Evolutionary conservation across 768 basidiomycete genomes (phyloP).

Genomic region (Chalciporus sphaerocephalus): DNA sequence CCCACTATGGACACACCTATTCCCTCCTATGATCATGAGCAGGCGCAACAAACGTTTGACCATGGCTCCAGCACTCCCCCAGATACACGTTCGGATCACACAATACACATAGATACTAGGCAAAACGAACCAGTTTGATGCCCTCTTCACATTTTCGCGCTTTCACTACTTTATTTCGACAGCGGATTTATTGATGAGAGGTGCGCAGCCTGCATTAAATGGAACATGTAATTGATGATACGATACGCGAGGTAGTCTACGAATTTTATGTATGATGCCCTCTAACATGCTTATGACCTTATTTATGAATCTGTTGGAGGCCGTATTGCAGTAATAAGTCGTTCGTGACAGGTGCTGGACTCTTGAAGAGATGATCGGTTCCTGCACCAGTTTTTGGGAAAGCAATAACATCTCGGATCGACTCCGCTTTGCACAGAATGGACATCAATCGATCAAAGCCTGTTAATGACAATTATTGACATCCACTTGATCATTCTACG

Average conservation of each 20-base stretch:
- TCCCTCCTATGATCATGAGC: constrained; percentile 22
- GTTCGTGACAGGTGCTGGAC: constrained; percentile 59
- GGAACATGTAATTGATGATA: constrained; percentile 7
- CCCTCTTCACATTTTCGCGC: background rate
- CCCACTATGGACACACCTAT: constrained; percentile 19
- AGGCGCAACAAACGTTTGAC: constrained; percentile 19
- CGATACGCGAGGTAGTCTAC: background rate
- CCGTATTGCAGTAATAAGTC: constrained; percentile 62
- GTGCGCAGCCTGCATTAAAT: background rate
- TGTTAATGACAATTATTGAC: constrained; percentile 30
- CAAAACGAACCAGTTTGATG: constrained; percentile 12
- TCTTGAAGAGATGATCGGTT: constrained; percentile 83
- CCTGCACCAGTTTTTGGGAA: constrained; percentile 90
- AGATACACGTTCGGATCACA: constrained; percentile 27
- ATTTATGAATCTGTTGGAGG: constrained; percentile 36
- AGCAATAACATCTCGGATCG: constrained; percentile 93
- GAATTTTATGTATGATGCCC: background rate
- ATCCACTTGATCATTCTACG: constrained; percentile 3
- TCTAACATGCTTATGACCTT: constrained; percentile 1
- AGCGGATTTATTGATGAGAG: constrained; percentile 7
- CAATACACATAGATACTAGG: constrained; percentile 21
- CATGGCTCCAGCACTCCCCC: constrained; percentile 10
- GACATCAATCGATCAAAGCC: constrained; percentile 93
- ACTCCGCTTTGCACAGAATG: constrained; percentile 79
- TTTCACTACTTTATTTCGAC: constrained; percentile 9